These are phyloP conservation scores for Huntiella savannae DNA, from an alignment of 2,329 filamentous ascomycete species.

Conservation along the genomic window DNA sequence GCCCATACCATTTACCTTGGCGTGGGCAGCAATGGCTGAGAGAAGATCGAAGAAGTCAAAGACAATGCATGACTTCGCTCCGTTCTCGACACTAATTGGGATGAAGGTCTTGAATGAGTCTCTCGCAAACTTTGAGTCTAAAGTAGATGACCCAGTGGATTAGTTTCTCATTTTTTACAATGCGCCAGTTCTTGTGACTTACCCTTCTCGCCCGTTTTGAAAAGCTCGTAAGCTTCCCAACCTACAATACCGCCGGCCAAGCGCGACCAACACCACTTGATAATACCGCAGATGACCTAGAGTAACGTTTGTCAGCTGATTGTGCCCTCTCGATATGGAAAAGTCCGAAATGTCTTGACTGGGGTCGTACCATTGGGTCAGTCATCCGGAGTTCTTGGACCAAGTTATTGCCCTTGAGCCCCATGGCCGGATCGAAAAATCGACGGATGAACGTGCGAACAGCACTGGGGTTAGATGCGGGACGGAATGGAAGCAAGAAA, in stretches of 20 bases:
- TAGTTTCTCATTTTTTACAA: no score
- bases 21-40: conserved; percentile 76
- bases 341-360: conserved; percentile 5
- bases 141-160: conserved; percentile 2
- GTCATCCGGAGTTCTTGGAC: conserved; percentile 77
- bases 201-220: conserved; percentile 88
- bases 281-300: conserved; percentile 76
- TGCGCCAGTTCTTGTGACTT: conserved; percentile 14
- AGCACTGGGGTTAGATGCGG: conserved; percentile 76
- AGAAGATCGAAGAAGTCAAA: conserved; percentile 93
- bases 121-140: conserved; percentile 77
- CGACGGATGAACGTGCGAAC: conserved; percentile 84
- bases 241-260: conserved; percentile 79
- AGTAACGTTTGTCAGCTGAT: background rate
- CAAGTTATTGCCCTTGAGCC: conserved; percentile 49
- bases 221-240: conserved; percentile 93
- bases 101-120: conserved; percentile 96
- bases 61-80: conserved; percentile 70
- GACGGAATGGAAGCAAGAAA: conserved; percentile 81
- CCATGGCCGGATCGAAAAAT: conserved; percentile 59
- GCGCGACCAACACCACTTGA: conserved; percentile 98
- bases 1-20: conserved; percentile 80
- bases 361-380: conserved; percentile 62
- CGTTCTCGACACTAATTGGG: conserved; percentile 76
- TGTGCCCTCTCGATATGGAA: background rate